These are phyloP conservation scores for Pseudofabraea citricarpa DNA, from an alignment of 2,329 filamentous ascomycete genomes.

Conservation along the genomic window DNA sequence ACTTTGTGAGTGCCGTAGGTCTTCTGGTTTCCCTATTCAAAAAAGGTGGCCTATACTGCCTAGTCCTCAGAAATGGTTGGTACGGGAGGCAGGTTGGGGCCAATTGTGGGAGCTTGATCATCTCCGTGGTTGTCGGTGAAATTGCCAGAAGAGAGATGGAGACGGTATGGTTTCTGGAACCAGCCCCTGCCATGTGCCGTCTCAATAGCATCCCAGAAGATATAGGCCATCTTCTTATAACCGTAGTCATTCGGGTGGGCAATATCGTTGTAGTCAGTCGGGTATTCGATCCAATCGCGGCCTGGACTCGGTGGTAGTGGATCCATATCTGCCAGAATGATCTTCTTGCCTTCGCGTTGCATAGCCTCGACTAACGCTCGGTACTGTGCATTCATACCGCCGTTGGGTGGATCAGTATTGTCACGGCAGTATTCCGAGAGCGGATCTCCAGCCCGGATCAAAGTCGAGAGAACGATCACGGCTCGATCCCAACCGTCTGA, in stretches of 20 bases:
- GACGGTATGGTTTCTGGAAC: too few relatives aligned
- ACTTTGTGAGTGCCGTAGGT: too few relatives aligned
- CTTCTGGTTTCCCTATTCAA: too few relatives aligned
- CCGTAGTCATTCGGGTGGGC: slow-evolving; percentile 17
- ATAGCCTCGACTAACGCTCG: background rate
- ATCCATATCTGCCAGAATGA: slow-evolving; percentile 34
- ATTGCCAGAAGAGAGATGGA: too few relatives aligned
- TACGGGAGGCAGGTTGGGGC: too few relatives aligned
- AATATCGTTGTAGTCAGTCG: slow-evolving; percentile 3
- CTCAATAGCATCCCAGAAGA: slow-evolving; percentile 1
- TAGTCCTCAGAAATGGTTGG: too few relatives aligned
- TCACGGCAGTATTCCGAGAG: too few relatives aligned
- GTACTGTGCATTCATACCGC: background rate
- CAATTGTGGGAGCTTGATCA: too few relatives aligned
- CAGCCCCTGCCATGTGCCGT: too few relatives aligned
- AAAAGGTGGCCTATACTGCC: too few relatives aligned
- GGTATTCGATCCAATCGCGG: background rate
- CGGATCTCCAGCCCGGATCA: slow-evolving; percentile 14
- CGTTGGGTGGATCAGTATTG: background rate
- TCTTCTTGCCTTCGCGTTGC: background rate
- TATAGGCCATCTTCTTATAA: slow-evolving; percentile 17
- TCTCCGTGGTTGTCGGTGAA: too few relatives aligned
- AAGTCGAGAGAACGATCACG: slow-evolving; percentile 29
- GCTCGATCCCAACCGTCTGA: slow-evolving; percentile 16
- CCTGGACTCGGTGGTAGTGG: too few relatives aligned